A percentile compares a stretch with the other conserved stretches of the same genome.
Evolutionary conservation across 805 yeast species (phyloP).

Genomic region (Sungouiella thailandica): DNA sequence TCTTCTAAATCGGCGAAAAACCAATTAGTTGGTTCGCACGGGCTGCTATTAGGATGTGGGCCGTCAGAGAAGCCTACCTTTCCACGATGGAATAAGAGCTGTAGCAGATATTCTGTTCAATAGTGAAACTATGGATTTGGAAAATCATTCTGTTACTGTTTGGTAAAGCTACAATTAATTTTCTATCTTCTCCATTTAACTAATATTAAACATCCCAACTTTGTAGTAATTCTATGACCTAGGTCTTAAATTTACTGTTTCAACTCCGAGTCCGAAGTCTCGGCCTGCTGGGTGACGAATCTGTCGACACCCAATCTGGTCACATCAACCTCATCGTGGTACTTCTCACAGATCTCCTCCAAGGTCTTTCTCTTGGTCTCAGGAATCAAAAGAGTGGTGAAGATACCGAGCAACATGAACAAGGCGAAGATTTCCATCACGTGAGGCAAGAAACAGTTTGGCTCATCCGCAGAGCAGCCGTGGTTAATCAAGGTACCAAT

Average conservation of each 20-base stretch:
- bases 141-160: too few relatives aligned
- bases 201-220: not conserved
- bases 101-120: too few relatives aligned
- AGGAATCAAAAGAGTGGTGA: slow-evolving; percentile 65
- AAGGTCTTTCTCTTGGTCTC: slow-evolving; percentile 90
- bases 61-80: too few relatives aligned
- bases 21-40: too few relatives aligned
- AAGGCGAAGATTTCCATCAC: slow-evolving; percentile 92
- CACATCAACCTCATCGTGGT: slow-evolving; percentile 70
- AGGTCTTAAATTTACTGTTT: slow-evolving; percentile 16
- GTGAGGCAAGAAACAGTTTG: slow-evolving; percentile 80
- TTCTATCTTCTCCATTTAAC: not conserved
- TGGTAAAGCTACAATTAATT: not conserved
- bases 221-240: too few relatives aligned
- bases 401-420: slow-evolving; percentile 80
- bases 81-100: too few relatives aligned
- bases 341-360: slow-evolving; percentile 75
- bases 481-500: slow-evolving; percentile 80
- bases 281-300: slow-evolving; percentile 28
- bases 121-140: too few relatives aligned
- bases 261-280: slow-evolving; percentile 34
- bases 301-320: slow-evolving; percentile 38
- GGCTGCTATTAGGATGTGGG: too few relatives aligned
- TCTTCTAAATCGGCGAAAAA: too few relatives aligned
- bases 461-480: slow-evolving; percentile 57